These are phyloP conservation scores for Phialophora verrucosa DNA, from an alignment of 2,329 filamentous ascomycete genomes.

Conservation along the genomic window DNA sequence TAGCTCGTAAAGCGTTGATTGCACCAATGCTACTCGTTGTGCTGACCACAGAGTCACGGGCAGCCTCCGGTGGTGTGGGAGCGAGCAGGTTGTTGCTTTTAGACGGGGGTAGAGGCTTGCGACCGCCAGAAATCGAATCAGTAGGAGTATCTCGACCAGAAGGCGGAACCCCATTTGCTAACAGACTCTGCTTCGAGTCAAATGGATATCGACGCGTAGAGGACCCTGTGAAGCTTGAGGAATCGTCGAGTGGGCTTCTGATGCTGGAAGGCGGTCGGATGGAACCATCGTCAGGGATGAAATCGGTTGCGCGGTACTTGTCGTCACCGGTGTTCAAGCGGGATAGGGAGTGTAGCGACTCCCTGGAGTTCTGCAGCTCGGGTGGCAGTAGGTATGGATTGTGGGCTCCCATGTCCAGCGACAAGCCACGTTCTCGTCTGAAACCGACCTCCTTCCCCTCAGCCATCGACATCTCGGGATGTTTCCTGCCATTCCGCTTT, in stretches of 20 bases:
- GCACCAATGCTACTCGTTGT: constrained; percentile 42
- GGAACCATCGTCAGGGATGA: constrained; percentile 57
- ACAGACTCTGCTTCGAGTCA: constrained; percentile 58
- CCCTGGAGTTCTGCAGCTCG: constrained; percentile 75
- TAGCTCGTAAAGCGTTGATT: constrained; percentile 42
- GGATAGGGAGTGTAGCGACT: constrained; percentile 85
- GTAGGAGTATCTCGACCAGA: constrained; percentile 16
- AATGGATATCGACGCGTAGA: constrained; percentile 43
- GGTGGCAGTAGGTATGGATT: constrained; percentile 95
- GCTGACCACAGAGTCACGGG: constrained; percentile 38
- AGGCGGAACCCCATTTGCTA: constrained; percentile 58
- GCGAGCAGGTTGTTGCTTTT: constrained; percentile 32
- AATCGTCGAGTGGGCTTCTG: constrained; percentile 53
- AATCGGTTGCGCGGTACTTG: constrained; percentile 73
- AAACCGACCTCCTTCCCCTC: constrained; percentile 46
- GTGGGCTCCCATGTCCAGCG: constrained; percentile 70
- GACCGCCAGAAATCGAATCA: constrained; percentile 4
- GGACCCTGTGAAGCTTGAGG: constrained; percentile 60
- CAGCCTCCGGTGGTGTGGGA: constrained; percentile 21
- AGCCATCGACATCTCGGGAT: constrained; percentile 65
- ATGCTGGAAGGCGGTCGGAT: constrained; percentile 46
- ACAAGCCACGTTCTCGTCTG: constrained; percentile 57
- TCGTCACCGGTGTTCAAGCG: constrained; percentile 78
- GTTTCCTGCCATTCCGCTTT: constrained; percentile 51
- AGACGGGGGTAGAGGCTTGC: constrained; percentile 2